phyloP scores from a whole-genome alignment of 2,329 filamentous ascomycete species.

The Fusarium nurragi region DNA sequence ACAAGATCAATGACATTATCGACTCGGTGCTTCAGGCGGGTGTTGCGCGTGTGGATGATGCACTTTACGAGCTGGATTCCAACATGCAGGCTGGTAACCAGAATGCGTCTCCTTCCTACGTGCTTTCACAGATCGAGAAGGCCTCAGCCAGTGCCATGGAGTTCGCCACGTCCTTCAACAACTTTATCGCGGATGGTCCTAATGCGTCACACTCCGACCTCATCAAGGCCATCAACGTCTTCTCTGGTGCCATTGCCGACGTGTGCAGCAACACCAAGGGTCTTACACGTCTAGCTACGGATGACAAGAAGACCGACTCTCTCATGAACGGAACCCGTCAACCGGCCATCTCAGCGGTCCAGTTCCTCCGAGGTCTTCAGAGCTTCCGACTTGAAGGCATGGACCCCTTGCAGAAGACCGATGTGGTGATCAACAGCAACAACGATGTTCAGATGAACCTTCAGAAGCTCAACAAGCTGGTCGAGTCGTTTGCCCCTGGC shows the following conservation, averaged over 20 bases:
- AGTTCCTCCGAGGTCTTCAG: constrained; percentile 93
- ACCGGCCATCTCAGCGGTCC: constrained; percentile 86
- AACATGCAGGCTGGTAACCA: constrained; percentile 99
- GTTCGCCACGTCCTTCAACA: constrained; percentile 98
- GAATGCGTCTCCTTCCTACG: constrained; percentile 93
- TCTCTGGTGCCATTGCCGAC: constrained; percentile 89
- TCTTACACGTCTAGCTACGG: constrained; percentile 88
- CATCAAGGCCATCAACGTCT: constrained; percentile 90
- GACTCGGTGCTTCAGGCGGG: constrained; percentile 95
- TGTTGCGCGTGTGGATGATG: constrained; percentile 93
- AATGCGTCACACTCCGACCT: constrained; percentile 90
- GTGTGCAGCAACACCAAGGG: constrained; percentile 97
- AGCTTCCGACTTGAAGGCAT: constrained; percentile 93
- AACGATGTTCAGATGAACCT: constrained; percentile 95
- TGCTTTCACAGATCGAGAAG: constrained; percentile 97
- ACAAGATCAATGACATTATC: constrained; percentile 97
- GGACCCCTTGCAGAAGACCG: constrained; percentile 90
- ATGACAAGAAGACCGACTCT: constrained; percentile 93
- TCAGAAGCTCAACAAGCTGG: constrained; percentile 91
- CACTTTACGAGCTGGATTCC: constrained; percentile 95
- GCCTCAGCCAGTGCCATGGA: constrained; percentile 94
- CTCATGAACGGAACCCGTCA: constrained; percentile 84
- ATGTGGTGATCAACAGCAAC: constrained; percentile 97
- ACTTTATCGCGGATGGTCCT: constrained; percentile 96
- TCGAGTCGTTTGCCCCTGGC: constrained; percentile 90